Evolutionary conservation across 148 eudicot species (phyloP).

Genomic region (Vaccinium macrocarpon): DNA sequence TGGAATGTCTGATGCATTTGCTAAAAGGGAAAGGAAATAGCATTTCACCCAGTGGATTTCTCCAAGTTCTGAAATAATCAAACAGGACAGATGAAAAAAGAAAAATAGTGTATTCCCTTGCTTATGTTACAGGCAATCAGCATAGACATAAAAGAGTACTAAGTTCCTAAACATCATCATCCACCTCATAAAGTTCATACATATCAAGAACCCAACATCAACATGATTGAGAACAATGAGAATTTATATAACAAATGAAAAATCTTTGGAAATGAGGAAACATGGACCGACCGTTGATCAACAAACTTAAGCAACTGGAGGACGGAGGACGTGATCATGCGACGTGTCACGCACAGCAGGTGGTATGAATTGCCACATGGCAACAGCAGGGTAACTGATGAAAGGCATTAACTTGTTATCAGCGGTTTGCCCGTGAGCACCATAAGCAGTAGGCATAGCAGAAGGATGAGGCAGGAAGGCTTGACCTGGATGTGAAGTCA

Average conservation of each 20-base stretch:
- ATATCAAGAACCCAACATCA: slow-evolving; percentile 2
- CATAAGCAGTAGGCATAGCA: slow-evolving; percentile 25
- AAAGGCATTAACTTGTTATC: slow-evolving; percentile 42
- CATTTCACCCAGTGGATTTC: neutral
- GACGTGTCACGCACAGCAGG: slow-evolving; percentile 46
- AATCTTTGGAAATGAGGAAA: neutral
- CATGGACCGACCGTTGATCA: neutral
- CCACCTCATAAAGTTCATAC: neutral
- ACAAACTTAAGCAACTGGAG: slow-evolving; percentile 34
- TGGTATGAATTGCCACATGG: slow-evolving; percentile 59
- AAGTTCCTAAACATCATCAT: neutral
- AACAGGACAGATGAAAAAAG: neutral
- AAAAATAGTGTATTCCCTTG: neutral
- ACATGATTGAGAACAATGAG: neutral
- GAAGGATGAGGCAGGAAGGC: slow-evolving; percentile 35
- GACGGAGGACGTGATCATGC: slow-evolving; percentile 36
- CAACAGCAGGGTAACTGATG: slow-evolving; percentile 35
- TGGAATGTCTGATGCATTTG: neutral
- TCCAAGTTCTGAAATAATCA: neutral
- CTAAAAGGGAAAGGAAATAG: neutral
- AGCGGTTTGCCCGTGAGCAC: slow-evolving; percentile 29
- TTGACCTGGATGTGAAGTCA: slow-evolving; percentile 40
- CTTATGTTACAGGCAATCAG: slow-evolving; percentile 17
- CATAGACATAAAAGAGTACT: neutral
- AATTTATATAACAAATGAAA: neutral